These are phyloP conservation scores for Lactifluus hygrophoroides DNA, from an alignment of 768 basidiomycete species.

Conservation along the genomic window DNA sequence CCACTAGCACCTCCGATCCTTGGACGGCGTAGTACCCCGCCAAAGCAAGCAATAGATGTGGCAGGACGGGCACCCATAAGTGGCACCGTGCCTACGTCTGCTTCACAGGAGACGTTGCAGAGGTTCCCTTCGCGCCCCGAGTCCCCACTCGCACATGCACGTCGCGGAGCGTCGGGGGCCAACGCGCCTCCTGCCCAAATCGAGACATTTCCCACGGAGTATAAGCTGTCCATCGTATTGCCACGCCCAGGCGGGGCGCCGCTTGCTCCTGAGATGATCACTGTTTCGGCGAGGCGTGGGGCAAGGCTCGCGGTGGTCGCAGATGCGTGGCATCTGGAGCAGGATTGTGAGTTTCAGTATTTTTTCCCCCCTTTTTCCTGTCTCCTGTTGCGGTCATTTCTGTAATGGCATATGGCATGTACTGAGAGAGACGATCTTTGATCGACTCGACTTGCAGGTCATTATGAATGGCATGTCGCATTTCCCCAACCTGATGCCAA, in stretches of 20 bases:
- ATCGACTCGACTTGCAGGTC: background rate
- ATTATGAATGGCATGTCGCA: conserved; percentile 13
- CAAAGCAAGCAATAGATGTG: background rate
- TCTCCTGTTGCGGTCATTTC: background rate
- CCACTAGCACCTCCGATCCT: background rate
- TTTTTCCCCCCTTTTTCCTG: too few relatives aligned
- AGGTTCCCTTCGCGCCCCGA: background rate
- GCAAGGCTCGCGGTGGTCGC: conserved; percentile 7
- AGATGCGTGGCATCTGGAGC: conserved; percentile 16
- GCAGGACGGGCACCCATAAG: background rate
- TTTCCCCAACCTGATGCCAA: background rate
- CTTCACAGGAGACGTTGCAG: background rate
- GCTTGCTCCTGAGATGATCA: conserved; percentile 13
- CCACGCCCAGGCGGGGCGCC: conserved; percentile 10
- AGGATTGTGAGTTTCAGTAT: conserved; percentile 1
- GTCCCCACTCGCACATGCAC: conserved; percentile 8
- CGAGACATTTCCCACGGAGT: background rate
- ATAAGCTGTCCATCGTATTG: conserved; percentile 5
- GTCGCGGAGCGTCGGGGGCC: background rate
- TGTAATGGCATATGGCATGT: too few relatives aligned
- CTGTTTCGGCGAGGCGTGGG: conserved; percentile 8
- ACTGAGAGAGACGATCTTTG: too few relatives aligned
- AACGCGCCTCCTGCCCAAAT: background rate
- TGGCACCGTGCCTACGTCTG: too few relatives aligned
- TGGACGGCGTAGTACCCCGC: background rate